Conservation (phyloP, 1,139 yeast species). For the Sugiyamaella xylanicola region DNA sequence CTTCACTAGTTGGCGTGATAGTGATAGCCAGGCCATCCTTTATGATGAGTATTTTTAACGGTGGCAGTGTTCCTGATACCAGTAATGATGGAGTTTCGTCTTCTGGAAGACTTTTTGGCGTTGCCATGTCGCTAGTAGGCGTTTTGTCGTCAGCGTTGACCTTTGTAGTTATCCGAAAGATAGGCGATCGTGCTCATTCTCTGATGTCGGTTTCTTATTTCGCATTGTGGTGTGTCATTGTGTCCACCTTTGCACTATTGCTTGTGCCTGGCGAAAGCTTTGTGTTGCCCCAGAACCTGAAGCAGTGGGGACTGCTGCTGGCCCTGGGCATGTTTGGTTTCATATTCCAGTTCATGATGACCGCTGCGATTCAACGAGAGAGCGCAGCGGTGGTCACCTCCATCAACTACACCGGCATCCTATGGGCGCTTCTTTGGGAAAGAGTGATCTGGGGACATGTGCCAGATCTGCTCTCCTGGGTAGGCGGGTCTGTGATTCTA, state of each 20-base stretch:
- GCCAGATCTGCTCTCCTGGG: conserved; percentile 67
- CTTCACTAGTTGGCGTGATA: conserved; percentile 74
- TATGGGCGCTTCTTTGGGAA: conserved; percentile 83
- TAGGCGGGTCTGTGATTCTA: conserved; percentile 70
- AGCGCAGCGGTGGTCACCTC: conserved; percentile 76
- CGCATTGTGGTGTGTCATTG: conserved; percentile 60
- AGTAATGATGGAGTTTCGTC: conserved; percentile 18
- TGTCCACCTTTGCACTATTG: conserved; percentile 58
- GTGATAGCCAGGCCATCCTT: conserved; percentile 83
- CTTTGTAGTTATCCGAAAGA: conserved; percentile 69
- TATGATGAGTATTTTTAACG: conserved; percentile 44
- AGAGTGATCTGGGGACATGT: conserved; percentile 67
- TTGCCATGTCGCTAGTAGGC: conserved; percentile 66
- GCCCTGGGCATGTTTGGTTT: conserved; percentile 78
- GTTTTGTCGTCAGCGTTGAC: conserved; percentile 72
- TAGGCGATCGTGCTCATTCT: conserved; percentile 80
- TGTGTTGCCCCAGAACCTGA: conserved; percentile 56
- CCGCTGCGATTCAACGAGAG: conserved; percentile 84
- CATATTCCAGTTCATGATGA: conserved; percentile 72
- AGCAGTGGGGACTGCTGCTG: conserved; percentile 66
- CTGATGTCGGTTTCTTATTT: conserved; percentile 76
- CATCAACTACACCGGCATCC: conserved; percentile 72
- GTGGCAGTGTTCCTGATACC: conserved; percentile 7
- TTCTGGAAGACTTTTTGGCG: conserved; percentile 48
- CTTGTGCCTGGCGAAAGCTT: conserved; percentile 60